Evolutionary conservation across 106 monocot genomes (phyloP), one percentile per base, ranked within the genome.

Genomic region (Vanilla planifolia): DNA sequence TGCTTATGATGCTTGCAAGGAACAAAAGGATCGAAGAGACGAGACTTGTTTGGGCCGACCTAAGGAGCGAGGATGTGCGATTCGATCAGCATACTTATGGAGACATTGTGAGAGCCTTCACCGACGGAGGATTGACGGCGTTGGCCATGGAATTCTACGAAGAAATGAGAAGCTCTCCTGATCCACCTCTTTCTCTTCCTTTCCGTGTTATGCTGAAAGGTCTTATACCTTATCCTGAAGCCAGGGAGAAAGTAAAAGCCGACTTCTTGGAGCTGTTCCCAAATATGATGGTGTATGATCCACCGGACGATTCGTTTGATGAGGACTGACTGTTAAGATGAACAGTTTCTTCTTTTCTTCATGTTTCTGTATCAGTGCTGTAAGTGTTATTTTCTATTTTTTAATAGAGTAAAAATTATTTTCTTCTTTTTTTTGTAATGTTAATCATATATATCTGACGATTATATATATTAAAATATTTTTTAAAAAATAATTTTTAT

Each of bases 81-180:
- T 82, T 99, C 68, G 92, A 99, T 67, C 92, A 99, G 62, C 98
- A 99, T 43, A 92, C 92, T 2, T 99, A 88, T 10, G 98, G 98
- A 15, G 92, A 92, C 67, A 73, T 99, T 23, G 82, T 99, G 2
- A 77, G 98, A 56, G 98, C 88, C 41, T 92, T 82, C 65, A 52
- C 68, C 26, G 88, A 99, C 48, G 72, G 81, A 22, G 92, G 84
- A 7, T 63, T 92, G 68, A 67, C 75, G 19, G 61, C 36, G 55
- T 57, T 99, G 9, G 88, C 88, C 14, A 99, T 99, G 92, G 98
- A 88, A 39, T 67, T 92, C 25, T 99, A 99, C 21, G 79, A 80
- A 5, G 92, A 99, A 33, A 99, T 99, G 98, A 77, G 98, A 43
- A 64, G 64, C 30, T 88, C 98, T 33, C 58, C 88, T 6, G 92